Percentiles rank a stretch among this genome's conserved stretches.
Conservation (phyloP, 2,329 filamentous ascomycete species). For the Botrytis galanthina region DNA sequence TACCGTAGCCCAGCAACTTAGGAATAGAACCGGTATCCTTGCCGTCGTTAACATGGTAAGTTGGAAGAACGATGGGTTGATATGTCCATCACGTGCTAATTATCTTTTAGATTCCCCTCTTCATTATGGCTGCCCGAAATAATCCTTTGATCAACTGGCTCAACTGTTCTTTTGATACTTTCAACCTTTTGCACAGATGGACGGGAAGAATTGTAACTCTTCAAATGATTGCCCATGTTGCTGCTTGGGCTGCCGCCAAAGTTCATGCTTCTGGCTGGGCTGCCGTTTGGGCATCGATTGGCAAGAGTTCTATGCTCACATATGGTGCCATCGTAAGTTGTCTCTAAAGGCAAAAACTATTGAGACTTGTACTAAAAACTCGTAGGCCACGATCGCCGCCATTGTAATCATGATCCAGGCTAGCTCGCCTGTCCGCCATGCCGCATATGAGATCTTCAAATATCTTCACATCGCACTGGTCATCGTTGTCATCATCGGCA, state of each 20-base stretch:
- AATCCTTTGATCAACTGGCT: slow-evolving; percentile 72
- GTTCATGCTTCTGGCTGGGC: slow-evolving; percentile 49
- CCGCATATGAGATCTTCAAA: slow-evolving; percentile 78
- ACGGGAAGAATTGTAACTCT: slow-evolving; percentile 72
- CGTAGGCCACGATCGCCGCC: slow-evolving; percentile 57
- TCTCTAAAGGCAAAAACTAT: too few relatives aligned
- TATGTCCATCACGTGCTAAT: slow-evolving; percentile 12
- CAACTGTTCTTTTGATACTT: slow-evolving; percentile 76
- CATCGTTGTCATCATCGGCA: slow-evolving; percentile 55
- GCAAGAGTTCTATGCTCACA: slow-evolving; percentile 42
- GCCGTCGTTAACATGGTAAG: slow-evolving; percentile 71
- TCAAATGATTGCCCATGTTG: slow-evolving; percentile 64
- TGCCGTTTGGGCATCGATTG: slow-evolving; percentile 43
- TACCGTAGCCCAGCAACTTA: slow-evolving; percentile 50
- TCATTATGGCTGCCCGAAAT: slow-evolving; percentile 72
- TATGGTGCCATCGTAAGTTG: slow-evolving; percentile 62
- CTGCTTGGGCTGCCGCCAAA: slow-evolving; percentile 54
- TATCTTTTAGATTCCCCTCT: slow-evolving; percentile 55
- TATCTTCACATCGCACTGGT: slow-evolving; percentile 66
- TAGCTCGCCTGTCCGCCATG: slow-evolving; percentile 68
- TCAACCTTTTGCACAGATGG: slow-evolving; percentile 80
- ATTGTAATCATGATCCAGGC: slow-evolving; percentile 65
- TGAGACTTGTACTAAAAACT: slow-evolving; percentile 23
- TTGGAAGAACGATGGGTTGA: slow-evolving; percentile 1
- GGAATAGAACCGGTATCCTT: slow-evolving; percentile 69